Conservation (phyloP, 2,329 filamentous ascomycete species). For the Clonostachys chloroleuca region DNA sequence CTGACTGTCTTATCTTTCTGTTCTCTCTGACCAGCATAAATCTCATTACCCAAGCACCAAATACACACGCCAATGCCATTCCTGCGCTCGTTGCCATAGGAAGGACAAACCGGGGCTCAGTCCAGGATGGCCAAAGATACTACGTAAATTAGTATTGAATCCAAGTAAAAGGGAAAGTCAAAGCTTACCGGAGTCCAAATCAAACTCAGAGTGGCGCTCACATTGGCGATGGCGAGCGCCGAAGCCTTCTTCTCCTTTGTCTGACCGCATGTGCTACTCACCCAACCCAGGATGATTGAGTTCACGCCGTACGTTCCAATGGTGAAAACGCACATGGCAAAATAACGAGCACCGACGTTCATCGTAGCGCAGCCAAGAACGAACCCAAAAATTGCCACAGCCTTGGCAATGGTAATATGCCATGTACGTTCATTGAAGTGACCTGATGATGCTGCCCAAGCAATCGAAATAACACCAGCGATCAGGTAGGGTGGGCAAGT, state of each 20-base stretch:
- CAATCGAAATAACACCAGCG: constrained; percentile 9
- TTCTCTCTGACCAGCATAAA: constrained; percentile 13
- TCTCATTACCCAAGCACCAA: constrained; percentile 12
- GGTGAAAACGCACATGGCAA: constrained; percentile 20
- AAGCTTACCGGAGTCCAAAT: constrained; percentile 7
- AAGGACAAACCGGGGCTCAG: constrained; percentile 12
- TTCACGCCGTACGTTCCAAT: constrained; percentile 23
- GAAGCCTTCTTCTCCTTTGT: constrained; percentile 32
- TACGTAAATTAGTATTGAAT: neutral
- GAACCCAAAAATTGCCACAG: constrained; percentile 21
- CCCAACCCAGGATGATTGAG: constrained; percentile 29
- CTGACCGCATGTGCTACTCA: constrained; percentile 24
- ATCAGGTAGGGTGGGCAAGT: constrained; percentile 25
- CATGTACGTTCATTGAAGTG: constrained; percentile 40
- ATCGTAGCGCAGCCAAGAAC: constrained; percentile 19
- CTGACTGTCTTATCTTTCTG: constrained; percentile 8
- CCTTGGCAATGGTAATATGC: constrained; percentile 36
- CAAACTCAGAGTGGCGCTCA: constrained; percentile 8
- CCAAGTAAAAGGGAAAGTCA: neutral
- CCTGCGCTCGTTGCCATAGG: constrained; percentile 13
- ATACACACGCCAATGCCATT: constrained; percentile 12
- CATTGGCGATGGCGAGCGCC: constrained; percentile 21
- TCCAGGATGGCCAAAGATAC: constrained; percentile 28
- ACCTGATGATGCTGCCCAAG: constrained; percentile 30
- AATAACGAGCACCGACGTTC: constrained; percentile 15